phyloP scores from a whole-genome alignment of 345 rosid species.

The Garcia nutans region DNA sequence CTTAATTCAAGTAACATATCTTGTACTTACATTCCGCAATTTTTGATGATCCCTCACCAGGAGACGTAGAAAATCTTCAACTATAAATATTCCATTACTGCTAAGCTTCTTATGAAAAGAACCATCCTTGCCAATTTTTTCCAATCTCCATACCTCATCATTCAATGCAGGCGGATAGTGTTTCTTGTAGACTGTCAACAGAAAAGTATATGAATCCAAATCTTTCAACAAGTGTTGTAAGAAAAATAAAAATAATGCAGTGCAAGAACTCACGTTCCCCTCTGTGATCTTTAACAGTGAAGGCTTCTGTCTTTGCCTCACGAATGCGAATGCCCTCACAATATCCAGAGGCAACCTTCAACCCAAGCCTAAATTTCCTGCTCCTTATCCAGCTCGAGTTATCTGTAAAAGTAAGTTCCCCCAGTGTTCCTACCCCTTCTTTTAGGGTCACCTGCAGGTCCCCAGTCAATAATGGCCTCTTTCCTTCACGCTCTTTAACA shows the following conservation, averaged over 20 bases:
- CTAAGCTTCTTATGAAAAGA: slow-evolving; percentile 90
- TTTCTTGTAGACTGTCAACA: slow-evolving; percentile 85
- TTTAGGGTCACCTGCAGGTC: slow-evolving; percentile 85
- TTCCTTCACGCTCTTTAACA: slow-evolving; percentile 94
- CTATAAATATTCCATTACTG: slow-evolving; percentile 41
- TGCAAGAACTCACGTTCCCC: slow-evolving; percentile 70
- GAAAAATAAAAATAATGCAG: neutral
- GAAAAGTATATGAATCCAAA: neutral
- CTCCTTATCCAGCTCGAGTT: slow-evolving; percentile 99
- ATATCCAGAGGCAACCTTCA: slow-evolving; percentile 69
- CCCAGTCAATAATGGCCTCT: slow-evolving; percentile 87
- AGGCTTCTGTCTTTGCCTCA: slow-evolving; percentile 98
- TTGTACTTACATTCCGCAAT: slow-evolving; percentile 70
- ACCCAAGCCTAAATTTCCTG: slow-evolving; percentile 92
- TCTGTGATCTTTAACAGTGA: slow-evolving; percentile 93
- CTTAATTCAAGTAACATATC: slow-evolving; percentile 22
- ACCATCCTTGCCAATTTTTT: slow-evolving; percentile 98
- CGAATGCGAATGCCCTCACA: slow-evolving; percentile 79
- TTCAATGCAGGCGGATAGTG: slow-evolving; percentile 88
- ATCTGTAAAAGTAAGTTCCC: slow-evolving; percentile 87
- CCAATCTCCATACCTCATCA: slow-evolving; percentile 98
- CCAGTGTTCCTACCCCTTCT: slow-evolving; percentile 96
- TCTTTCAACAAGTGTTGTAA: neutral
- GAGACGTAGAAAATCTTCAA: slow-evolving; percentile 80
- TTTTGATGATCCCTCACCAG: slow-evolving; percentile 68